Evolutionary conservation across 1,284 basidiomycete species (phyloP).

Genomic region (Puccinia polysora): DNA sequence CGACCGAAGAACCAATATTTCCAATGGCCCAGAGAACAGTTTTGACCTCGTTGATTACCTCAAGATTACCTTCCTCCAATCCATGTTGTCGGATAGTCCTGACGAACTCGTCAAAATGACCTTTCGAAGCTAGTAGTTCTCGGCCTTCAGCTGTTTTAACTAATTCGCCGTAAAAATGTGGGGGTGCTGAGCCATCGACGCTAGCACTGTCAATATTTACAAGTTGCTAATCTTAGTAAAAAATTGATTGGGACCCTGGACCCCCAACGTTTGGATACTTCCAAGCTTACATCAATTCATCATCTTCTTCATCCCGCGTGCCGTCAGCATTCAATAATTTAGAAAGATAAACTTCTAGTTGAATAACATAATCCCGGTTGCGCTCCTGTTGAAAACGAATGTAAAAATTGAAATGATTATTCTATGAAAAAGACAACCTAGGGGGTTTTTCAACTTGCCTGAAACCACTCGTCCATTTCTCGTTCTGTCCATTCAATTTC

Average conservation of each 20-base stretch:
- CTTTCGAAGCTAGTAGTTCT: slow-evolving; percentile 78
- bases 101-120: slow-evolving; percentile 84
- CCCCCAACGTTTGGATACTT: no score
- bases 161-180: slow-evolving; percentile 96
- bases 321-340: slow-evolving; percentile 64
- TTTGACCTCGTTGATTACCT: slow-evolving; percentile 81
- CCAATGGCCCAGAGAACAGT: slow-evolving; percentile 96
- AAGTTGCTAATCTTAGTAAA: neutral
- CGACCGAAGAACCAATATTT: slow-evolving; percentile 82
- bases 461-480: slow-evolving; percentile 93
- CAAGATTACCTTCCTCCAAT: slow-evolving; percentile 73
- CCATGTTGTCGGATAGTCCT: slow-evolving; percentile 83
- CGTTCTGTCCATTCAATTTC: slow-evolving; percentile 86
- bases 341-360: slow-evolving; percentile 77
- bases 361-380: slow-evolving; percentile 77
- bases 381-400: slow-evolving; percentile 61
- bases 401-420: slow-evolving; percentile 7
- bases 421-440: neutral
- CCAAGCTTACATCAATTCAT: slow-evolving; percentile 55
- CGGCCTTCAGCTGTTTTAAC: slow-evolving; percentile 92
- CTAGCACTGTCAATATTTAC: slow-evolving; percentile 3
- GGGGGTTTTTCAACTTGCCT: slow-evolving; percentile 59
- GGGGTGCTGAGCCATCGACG: slow-evolving; percentile 83
- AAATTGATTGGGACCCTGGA: no score
- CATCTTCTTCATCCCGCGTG: slow-evolving; percentile 60